Base-by-base conservation (phyloP, 768 basidiomycete species). In the Termitomyces sp. region DNA sequence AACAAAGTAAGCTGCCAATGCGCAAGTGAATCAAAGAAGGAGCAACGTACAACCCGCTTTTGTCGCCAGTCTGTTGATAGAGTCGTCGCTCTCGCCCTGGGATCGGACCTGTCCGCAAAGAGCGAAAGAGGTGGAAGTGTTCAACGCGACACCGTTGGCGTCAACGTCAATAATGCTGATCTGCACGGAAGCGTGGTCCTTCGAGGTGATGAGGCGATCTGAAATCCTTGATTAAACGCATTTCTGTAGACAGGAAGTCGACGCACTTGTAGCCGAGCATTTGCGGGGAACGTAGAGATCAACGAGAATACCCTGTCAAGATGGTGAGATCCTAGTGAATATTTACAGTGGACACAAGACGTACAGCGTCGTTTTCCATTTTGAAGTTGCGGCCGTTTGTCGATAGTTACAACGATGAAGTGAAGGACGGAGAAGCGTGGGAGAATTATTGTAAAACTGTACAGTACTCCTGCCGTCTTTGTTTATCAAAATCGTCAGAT, bases 251-350 rank as follows among this genome's bases (percentile, higher is more conserved):
- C 24, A 53, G 9, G 22, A 55, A 36, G 10, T 59, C 59, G 58
- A 85, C 92, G 72, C 70, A 97, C 94, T 95, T 67, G 94, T 96
- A 55, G 95, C 94, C 72, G 94, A 86, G 75, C 97, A 98, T 78
- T 98, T 98, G 84, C 97, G 92, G 76, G 97, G 97, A 71, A 98
- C 95, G 81, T 99, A 99, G 77, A 99, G 94, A 83, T 98, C 97
- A 72, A 99, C 97, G 75, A 99, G 95, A 73, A 92, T 82, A 78
- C 97, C 96, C 92, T 97, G 20, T 1, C 2, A 42, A 45, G 12
- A n/a, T 3, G 9, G 31, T 55, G n/a, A 63, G 50, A 31, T 16
- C n/a, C 24, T 5, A n/a, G n/a, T 22, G 13, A 12, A 5, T 3
- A 2, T 33, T 16, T 24, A 45, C 29, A 12, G 36, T 13, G n/a